phyloP scores from a whole-genome alignment of 306 rosid species.

The Malus asiatica region DNA sequence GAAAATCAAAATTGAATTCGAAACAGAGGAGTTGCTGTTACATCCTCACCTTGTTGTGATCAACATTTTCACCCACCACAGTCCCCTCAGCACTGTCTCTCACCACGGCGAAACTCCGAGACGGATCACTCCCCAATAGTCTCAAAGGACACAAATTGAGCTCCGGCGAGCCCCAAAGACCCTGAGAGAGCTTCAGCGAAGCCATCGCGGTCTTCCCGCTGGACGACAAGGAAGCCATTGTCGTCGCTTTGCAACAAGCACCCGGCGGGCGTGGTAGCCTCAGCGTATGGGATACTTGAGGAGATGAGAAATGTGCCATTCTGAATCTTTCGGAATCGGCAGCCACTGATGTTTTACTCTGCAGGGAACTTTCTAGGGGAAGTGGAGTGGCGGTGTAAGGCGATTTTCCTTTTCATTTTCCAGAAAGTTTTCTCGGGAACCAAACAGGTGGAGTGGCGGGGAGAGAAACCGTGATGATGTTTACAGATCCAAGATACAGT shows the following conservation, averaged over 20 bases:
- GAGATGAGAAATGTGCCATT: slow-evolving; percentile 12
- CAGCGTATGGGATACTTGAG: slow-evolving; percentile 3
- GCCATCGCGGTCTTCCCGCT: not conserved
- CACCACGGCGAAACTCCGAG: slow-evolving; percentile 13
- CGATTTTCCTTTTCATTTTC: not conserved
- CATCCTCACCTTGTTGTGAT: slow-evolving; percentile 14
- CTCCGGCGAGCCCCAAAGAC: slow-evolving; percentile 5
- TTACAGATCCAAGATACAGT: not conserved
- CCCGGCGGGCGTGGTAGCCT: not conserved
- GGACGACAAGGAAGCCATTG: slow-evolving; percentile 1
- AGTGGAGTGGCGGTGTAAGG: not conserved
- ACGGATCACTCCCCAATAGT: not conserved
- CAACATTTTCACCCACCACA: not conserved
- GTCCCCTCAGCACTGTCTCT: slow-evolving; percentile 7
- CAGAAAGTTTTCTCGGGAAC: not conserved
- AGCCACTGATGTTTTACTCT: not conserved
- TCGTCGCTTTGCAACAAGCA: not conserved
- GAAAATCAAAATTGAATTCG: not conserved
- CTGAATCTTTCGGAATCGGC: not conserved
- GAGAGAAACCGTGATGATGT: not conserved
- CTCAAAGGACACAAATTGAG: slow-evolving; percentile 1
- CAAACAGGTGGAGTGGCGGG: slow-evolving; percentile 8
- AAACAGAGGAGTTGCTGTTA: not conserved
- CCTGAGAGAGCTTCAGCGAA: not conserved
- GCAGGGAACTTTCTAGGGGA: not conserved